Percentiles rank a stretch among this genome's conserved stretches.
phyloP scores from a whole-genome alignment of 306 rosid genomes.

The Canavalia gladiata region DNA sequence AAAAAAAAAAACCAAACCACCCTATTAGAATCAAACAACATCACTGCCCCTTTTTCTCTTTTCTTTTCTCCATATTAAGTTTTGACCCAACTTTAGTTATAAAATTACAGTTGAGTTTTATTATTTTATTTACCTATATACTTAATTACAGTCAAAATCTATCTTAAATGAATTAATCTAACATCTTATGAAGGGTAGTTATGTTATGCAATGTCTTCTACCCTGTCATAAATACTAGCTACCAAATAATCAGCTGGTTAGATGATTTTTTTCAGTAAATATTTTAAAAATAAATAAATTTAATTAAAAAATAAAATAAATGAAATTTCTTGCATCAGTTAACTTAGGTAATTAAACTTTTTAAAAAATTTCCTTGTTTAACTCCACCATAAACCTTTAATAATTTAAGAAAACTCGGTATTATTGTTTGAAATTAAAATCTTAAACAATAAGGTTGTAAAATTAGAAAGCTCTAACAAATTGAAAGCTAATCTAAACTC shows the following conservation, averaged over 20 bases:
- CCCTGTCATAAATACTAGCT: neutral
- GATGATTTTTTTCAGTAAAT: neutral
- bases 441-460: neutral
- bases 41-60: neutral
- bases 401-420: neutral
- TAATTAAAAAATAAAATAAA: no score
- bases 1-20: neutral
- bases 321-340: neutral
- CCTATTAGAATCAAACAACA: neutral
- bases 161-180: neutral
- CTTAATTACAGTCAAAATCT: neutral
- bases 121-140: neutral
- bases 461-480: neutral
- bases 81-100: neutral
- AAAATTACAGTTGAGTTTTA: neutral
- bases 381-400: neutral
- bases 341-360: no score
- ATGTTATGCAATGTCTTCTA: neutral
- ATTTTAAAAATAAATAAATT: no score
- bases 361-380: neutral
- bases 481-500: neutral
- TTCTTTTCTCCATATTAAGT: neutral
- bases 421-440: neutral
- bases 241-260: no score
- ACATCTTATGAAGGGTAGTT: neutral